Percentiles rank a stretch among this genome's conserved stretches.
Conservation (phyloP, 2,329 filamentous ascomycete species). For the Aureobasidium sp. region DNA sequence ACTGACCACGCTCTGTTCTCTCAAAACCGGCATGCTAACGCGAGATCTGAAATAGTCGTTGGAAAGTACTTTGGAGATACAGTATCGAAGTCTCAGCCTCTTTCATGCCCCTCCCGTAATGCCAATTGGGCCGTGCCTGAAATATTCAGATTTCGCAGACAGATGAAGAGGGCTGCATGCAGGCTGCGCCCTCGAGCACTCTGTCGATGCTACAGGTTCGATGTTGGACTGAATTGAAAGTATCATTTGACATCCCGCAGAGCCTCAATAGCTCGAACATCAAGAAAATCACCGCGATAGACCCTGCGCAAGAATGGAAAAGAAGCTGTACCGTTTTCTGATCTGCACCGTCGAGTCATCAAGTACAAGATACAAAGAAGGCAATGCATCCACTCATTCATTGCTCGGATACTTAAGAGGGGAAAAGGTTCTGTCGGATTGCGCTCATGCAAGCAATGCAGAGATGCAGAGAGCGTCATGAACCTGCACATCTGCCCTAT, state of each 20-base stretch:
- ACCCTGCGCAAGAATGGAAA: background rate
- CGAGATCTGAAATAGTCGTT: conserved; percentile 4
- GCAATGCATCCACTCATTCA: background rate
- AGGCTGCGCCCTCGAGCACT: background rate
- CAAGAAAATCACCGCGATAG: background rate
- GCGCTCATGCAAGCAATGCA: conserved; percentile 11
- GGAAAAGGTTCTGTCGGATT: background rate
- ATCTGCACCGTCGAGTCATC: background rate
- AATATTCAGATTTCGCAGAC: background rate
- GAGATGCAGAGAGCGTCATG: conserved; percentile 8
- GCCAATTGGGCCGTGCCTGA: background rate
- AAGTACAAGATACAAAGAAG: background rate
- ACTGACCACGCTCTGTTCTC: background rate
- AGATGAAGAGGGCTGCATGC: background rate
- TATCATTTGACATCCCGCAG: background rate
- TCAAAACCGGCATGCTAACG: background rate
- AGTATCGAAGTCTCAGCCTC: conserved; percentile 11
- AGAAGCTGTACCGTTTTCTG: background rate
- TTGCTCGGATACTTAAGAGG: background rate
- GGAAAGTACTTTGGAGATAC: background rate
- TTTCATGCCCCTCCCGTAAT: background rate
- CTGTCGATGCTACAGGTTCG: background rate
- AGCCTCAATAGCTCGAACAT: background rate
- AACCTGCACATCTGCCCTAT: conserved; percentile 2
- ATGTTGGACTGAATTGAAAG: background rate